phyloP scores from a whole-genome alignment of 192 early-diverging fungal genomes.

The Geranomyces michiganensis region DNA sequence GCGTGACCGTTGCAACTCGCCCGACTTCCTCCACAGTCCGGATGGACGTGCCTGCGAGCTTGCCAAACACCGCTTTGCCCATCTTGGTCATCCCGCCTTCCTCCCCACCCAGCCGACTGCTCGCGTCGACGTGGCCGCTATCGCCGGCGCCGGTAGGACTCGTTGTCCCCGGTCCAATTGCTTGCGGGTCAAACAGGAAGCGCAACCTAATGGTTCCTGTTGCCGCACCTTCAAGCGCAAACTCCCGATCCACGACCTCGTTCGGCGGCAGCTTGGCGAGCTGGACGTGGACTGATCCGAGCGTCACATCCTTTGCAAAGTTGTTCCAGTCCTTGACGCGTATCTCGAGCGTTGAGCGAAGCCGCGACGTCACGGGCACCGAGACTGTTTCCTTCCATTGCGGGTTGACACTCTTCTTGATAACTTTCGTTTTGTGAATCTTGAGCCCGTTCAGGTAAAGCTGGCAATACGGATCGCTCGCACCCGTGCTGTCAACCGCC shows the following conservation, averaged over 20 bases:
- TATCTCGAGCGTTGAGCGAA: conserved; percentile 47
- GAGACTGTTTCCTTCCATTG: conserved; percentile 61
- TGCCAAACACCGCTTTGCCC: conserved; percentile 17
- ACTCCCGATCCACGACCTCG: conserved; percentile 18
- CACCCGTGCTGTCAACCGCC: conserved; percentile 59
- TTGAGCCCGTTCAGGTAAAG: conserved; percentile 45
- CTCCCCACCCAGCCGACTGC: conserved; percentile 16
- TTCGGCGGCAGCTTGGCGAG: conserved; percentile 38
- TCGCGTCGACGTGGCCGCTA: conserved; percentile 3
- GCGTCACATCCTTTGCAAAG: conserved; percentile 71
- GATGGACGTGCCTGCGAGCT: conserved; percentile 17
- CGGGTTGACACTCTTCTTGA: conserved; percentile 76
- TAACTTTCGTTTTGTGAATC: conserved; percentile 68
- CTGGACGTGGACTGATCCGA: conserved; percentile 47
- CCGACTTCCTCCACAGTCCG: conserved; percentile 7
- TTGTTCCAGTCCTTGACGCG: conserved; percentile 86
- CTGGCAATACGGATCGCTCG: conserved; percentile 53
- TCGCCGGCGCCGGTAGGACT: background rate
- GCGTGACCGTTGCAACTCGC: background rate
- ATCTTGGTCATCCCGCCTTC: conserved; percentile 25
- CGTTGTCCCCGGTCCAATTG: background rate
- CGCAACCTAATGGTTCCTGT: conserved; percentile 33
- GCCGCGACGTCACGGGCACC: conserved; percentile 36
- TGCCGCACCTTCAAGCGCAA: conserved; percentile 25
- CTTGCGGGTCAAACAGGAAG: conserved; percentile 46